phyloP scores from a whole-genome alignment of 768 basidiomycete genomes.

The Suillus subaureus region DNA sequence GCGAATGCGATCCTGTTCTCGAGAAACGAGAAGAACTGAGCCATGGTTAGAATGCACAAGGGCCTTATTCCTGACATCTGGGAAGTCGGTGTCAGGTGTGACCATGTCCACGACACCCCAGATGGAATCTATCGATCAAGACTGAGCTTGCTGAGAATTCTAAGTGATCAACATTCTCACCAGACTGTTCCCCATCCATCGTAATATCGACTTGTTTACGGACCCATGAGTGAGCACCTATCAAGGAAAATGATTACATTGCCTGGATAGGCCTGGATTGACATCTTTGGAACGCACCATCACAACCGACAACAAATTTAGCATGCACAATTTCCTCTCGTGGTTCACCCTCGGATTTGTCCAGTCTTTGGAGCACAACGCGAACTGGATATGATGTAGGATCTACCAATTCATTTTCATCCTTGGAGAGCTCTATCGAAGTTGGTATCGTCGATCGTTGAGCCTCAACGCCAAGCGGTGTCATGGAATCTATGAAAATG shows the following conservation, averaged over 20 bases:
- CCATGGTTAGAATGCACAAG: constrained; percentile 55
- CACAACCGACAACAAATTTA: constrained; percentile 77
- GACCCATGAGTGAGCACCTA: constrained; percentile 85
- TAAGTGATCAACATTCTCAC: constrained; percentile 21
- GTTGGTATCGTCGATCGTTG: constrained; percentile 35
- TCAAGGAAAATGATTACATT: constrained; percentile 7
- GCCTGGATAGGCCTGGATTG: background rate
- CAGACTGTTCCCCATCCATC: constrained; percentile 77
- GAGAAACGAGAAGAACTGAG: constrained; percentile 53
- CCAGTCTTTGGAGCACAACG: constrained; percentile 24
- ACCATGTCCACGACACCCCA: constrained; percentile 50
- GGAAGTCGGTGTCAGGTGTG: constrained; percentile 50
- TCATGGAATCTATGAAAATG: constrained; percentile 38
- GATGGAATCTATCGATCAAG: constrained; percentile 32
- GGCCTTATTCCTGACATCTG: constrained; percentile 50
- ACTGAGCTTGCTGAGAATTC: background rate
- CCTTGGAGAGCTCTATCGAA: constrained; percentile 30
- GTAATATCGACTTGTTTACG: constrained; percentile 62
- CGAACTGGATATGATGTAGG: constrained; percentile 26
- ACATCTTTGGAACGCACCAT: constrained; percentile 46
- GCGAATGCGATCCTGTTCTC: constrained; percentile 48
- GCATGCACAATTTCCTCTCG: constrained; percentile 61
- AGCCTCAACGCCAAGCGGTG: constrained; percentile 29
- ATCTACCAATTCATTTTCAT: constrained; percentile 24
- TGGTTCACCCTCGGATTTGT: constrained; percentile 32